Conservation (phyloP, 1,284 basidiomycete species). For the Cutaneotrichosporon sp. region DNA sequence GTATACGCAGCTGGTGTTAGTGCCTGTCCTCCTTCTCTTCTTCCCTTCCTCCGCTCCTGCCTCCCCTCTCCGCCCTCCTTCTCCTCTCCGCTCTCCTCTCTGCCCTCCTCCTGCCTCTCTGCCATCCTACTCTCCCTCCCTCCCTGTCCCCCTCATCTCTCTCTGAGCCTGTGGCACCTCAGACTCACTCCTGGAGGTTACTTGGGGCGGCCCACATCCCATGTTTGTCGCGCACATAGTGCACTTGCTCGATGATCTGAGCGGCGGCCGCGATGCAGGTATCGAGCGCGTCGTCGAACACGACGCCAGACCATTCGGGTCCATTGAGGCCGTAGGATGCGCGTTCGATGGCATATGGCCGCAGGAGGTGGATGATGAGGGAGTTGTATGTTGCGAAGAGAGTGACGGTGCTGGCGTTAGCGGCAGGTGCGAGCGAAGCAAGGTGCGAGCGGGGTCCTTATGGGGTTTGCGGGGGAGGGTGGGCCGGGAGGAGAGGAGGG, state of each 20-base stretch:
- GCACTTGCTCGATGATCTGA: conserved; percentile 2
- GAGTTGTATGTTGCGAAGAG: background rate
- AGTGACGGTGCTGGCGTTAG: background rate
- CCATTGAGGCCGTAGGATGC: background rate
- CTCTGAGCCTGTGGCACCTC: too few relatives aligned
- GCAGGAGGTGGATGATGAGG: conserved; percentile 1
- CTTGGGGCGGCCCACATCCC: background rate
- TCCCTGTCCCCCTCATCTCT: too few relatives aligned
- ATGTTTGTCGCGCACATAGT: conserved; percentile 1
- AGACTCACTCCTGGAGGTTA: conserved; percentile 3
- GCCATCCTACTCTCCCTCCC: background rate
- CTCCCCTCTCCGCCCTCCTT: too few relatives aligned
- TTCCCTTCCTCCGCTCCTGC: too few relatives aligned
- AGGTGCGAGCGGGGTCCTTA: background rate
- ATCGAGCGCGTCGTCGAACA: conserved; percentile 3
- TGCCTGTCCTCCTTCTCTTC: too few relatives aligned
- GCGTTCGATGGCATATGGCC: conserved; percentile 1
- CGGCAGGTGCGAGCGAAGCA: background rate
- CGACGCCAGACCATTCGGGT: background rate
- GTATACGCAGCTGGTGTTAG: conserved; percentile 1
- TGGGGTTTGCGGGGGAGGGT: too few relatives aligned
- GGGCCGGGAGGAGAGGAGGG: too few relatives aligned
- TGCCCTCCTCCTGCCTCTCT: too few relatives aligned
- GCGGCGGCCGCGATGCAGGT: background rate
- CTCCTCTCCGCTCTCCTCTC: too few relatives aligned